phyloP scores from a whole-genome alignment of 1,284 basidiomycete genomes.

The Pseudozyma pruni region DNA sequence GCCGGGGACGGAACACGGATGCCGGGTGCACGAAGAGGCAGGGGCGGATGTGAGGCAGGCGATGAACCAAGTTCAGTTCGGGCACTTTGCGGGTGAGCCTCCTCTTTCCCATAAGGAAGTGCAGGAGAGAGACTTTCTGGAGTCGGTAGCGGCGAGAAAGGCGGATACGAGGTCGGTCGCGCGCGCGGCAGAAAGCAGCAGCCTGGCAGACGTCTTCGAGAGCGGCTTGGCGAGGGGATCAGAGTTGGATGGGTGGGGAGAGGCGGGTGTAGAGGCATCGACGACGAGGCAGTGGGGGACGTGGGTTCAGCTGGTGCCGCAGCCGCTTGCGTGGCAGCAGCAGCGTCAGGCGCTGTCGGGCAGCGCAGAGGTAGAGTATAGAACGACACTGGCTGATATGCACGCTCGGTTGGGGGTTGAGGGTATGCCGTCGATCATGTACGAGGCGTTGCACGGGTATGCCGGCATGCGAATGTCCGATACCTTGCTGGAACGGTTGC shows the following conservation, averaged over 20 bases:
- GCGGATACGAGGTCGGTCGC: slow-evolving; percentile 7
- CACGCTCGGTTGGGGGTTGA: slow-evolving; percentile 46
- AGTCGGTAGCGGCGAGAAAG: background rate
- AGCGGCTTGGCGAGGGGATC: background rate
- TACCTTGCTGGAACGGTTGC: background rate
- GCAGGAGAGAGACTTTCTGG: background rate
- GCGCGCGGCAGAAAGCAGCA: slow-evolving; percentile 13
- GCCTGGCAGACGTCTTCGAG: slow-evolving; percentile 19
- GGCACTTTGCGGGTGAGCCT: slow-evolving; percentile 13
- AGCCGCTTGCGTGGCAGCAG: slow-evolving; percentile 33
- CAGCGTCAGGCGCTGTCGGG: slow-evolving; percentile 5
- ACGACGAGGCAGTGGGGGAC: slow-evolving; percentile 16
- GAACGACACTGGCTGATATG: slow-evolving; percentile 68
- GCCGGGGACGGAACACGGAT: background rate
- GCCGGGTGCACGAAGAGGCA: background rate
- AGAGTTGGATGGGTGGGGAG: slow-evolving; percentile 10
- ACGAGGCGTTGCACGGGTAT: background rate
- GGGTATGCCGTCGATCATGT: background rate
- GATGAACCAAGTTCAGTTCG: slow-evolving; percentile 74
- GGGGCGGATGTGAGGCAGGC: slow-evolving; percentile 74
- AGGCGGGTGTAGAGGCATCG: slow-evolving; percentile 8
- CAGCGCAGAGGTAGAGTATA: slow-evolving; percentile 40
- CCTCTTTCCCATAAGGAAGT: background rate
- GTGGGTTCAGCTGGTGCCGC: slow-evolving; percentile 13
- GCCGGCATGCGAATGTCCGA: background rate